Base-by-base conservation (phyloP, 768 basidiomycete species). In the Crucibulum laeve region DNA sequence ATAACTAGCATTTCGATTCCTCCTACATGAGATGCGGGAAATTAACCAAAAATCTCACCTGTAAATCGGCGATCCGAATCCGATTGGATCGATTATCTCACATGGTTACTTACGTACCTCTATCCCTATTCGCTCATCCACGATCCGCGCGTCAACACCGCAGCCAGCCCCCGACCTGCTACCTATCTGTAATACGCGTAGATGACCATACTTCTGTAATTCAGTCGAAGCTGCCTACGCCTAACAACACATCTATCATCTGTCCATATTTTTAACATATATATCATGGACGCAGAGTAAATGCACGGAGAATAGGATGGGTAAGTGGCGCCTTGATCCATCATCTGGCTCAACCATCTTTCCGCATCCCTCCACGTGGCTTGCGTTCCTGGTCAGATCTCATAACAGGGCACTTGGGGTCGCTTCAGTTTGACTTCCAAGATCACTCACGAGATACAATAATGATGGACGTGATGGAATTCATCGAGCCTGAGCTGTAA, bases 401-500 rank as follows among this genome's bases (percentile, higher is more conserved):
- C 43, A 39, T 36, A 51, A 46, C 42, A 49, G 34, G 11, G 42
- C 30, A n/a, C n/a, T n/a, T n/a, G n/a, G n/a, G n/a, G n/a, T n/a
- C 25, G 40, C 22, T 11, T 14, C 21, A 30, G n/a, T 24, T 21
- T 46, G 23, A 22, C 34, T 40, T 47, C 25, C 43, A 46, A 57
- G 53, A 55, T 58, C 52, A 53, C 52, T 53, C 47, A 10, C 40
- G 44, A 52, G 52, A 42, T 52, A n/a, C n/a, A n/a, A n/a, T n/a
- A n/a, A n/a, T n/a, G n/a, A n/a, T n/a, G n/a, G n/a, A n/a, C n/a
- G n/a, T n/a, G 40, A 48, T 45, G 48, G 43, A 40, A 10, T 42
- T 50, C n/a, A 37, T 43, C 42, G 23, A 40, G 41, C 46, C 28
- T 25, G 21, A 45, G 42, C 38, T 38, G n/a, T n/a, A n/a, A n/a